Base-by-base conservation (phyloP, 306 rosid genomes). In the Cucurbita ficifolia region DNA sequence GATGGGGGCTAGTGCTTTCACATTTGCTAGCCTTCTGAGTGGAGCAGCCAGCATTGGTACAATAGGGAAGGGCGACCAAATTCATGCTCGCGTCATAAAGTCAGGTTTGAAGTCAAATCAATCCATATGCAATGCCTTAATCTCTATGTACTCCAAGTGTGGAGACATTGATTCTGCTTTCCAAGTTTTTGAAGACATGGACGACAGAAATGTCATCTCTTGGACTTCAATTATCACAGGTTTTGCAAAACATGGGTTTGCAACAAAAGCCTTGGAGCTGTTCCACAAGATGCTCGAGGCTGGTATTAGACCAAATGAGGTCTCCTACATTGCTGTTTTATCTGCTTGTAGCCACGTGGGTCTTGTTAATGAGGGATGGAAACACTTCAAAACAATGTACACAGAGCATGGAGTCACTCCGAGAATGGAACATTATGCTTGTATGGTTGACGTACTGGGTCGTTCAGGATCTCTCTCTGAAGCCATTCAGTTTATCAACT, bases 311-410 rank as follows among this genome's bases (percentile, higher is more conserved):
- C 93, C 90, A 51, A 88, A 88, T 76, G 90, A 76, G 73, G 83
- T 86, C 61, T 84, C 90, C 58, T 86, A 84, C 70, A 81, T 84
- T 79, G 87, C 90, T 9, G 90, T 86, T 78, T 81, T 86, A 75
- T 88, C 94, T 6, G 90, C 94, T 14, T 86, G 94, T 59, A 88
- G 94, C 73, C 90, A 86, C 60, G 90, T 56, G 19, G 88, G 94
- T 72, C 76, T 88, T 72, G 76, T 79, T 17, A 71, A 80, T 14
- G 88, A 86, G 77, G 90, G 88, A 57, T 83, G 87, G 90, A 81
- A 80, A 75, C 87, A 79, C 82, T 86, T 88, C 76, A 73, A 21
- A 43, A 83, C 87, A 69, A 84, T 88, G 94, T 68, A 68, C 39
- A 11, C 51, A 33, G 53, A 76, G 76, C 82, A 84, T 49, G 86